Evolutionary conservation across 1,284 basidiomycete species (phyloP), one percentile per base, ranked within the genome.

Genomic region (Neolentinus lepideus): DNA sequence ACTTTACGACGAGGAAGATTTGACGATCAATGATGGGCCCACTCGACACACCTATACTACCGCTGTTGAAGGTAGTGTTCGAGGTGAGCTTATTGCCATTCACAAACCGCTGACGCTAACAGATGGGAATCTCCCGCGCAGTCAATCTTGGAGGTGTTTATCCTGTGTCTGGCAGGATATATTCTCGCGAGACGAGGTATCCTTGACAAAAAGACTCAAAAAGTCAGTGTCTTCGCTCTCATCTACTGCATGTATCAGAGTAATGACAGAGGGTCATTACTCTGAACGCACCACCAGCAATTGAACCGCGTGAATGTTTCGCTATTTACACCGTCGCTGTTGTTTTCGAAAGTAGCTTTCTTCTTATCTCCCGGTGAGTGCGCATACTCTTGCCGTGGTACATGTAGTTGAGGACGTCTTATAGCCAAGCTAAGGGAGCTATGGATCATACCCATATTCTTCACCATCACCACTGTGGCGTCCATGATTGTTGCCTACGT

Each of bases 331-430:
- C 94, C 94, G 0, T 89, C 90, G 0, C 81, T 98, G 19, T 77
- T 97, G 25, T 97, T 97, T 71, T 93, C 91, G 35, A 98, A 97
- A 75, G 94, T 96, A 22, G 89, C 93, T 0, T 90, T 91, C 69
- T 88, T 84, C 68, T 70, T 89, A 24, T 81, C 85, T 0, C 87
- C 87, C 66, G 80, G 86, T 79, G 62, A 27, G 77, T 64, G 19
- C 31, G 14, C n/a, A 31, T 6, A n/a, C 19, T 45, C 51, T 27
- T 38, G 16, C 29, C 11, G 24, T 29, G 2, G n/a, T 24, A 53
- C 38, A 9, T n/a, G 38, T 35, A 2, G 14, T 19, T 24, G 24
- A 29, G n/a, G 22, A 22, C n/a, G 14, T 78, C 43, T 66, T 38
- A 64, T 72, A 77, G 85, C 80, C 38, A 94, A 95, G 73, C 74